Evolutionary conservation across 805 yeast genomes (phyloP), one percentile per base, ranked within the genome.

Genomic region (Yamadazyma sp.): DNA sequence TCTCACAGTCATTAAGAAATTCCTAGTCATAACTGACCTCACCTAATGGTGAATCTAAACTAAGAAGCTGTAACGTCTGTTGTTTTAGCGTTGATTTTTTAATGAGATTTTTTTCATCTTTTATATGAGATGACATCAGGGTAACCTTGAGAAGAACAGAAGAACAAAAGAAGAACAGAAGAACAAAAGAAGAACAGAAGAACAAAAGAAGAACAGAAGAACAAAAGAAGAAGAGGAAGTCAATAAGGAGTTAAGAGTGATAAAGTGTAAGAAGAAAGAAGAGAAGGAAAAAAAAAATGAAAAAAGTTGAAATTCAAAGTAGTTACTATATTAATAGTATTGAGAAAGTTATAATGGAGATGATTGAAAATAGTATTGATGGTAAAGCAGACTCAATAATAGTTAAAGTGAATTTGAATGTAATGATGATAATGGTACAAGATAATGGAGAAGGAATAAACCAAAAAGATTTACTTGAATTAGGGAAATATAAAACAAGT

Each of bases 401-500:
- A 3, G 57, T 78, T 2, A 38, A 48, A 7, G 20, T 63, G 3
- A 70, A 70, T 39, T 45, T 61, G 4, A 33, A 48, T 0, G 45
- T 58, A 1, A 44, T 71, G 5, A 49, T 60, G 15, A 47, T 70
- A 9, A 43, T 45, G 4, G 79, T 86, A 1, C 41, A 42, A 1
- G 97, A 89, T 55, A 66, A 89, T 53, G 97, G 97, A 0, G 18
- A 14, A 2, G 97, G 97, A 0, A 75, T 89, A 2, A 38, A 44
- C 4, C 65, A 69, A 0, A 62, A 48, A 0, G 80, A 80, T 30
- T 48, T 84, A 31, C 57, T 47, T 1, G 25, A 45, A 2, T 49
- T 83, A 1, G 87, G 83, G 0, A 31, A 43, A 10, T 63, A 75
- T 48, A 60, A 58, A 37, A 82, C 91, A 0, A 80, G 89, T 0